Conservation (phyloP, 106 monocot genomes). For the Allium sativum region DNA sequence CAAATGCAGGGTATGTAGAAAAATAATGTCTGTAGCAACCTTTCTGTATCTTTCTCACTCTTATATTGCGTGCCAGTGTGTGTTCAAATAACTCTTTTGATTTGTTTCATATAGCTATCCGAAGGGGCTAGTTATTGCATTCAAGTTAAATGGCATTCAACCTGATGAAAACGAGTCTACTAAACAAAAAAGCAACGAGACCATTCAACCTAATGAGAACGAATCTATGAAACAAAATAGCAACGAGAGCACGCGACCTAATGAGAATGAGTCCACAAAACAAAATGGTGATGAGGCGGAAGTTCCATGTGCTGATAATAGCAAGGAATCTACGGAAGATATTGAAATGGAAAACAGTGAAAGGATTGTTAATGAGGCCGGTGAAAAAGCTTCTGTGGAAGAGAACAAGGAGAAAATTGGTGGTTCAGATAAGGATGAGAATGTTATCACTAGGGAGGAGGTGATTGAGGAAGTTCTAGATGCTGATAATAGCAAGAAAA, state of each 20-base stretch:
- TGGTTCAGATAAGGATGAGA: slow-evolving; percentile 9
- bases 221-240: slow-evolving; percentile 13
- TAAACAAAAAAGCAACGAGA: slow-evolving; percentile 13
- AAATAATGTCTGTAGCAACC: neutral
- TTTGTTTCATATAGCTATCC: slow-evolving; percentile 42
- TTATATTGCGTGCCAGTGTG: too few species aligned
- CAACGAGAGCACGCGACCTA: neutral
- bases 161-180: slow-evolving; percentile 1
- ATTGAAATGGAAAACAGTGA: slow-evolving; percentile 3
- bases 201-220: neutral
- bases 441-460: slow-evolving; percentile 22
- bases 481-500: neutral
- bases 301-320: neutral
- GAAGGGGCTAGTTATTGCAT: slow-evolving; percentile 69
- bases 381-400: slow-evolving; percentile 3
- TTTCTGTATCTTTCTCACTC: too few species aligned
- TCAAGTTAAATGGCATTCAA: slow-evolving; percentile 44
- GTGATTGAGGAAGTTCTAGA: slow-evolving; percentile 1
- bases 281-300: slow-evolving; percentile 11
- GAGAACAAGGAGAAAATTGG: slow-evolving; percentile 13
- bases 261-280: neutral
- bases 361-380: neutral
- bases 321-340: neutral
- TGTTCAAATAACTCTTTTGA: too few species aligned
- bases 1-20: slow-evolving; percentile 20